A percentile compares a stretch with the other conserved stretches of the same genome.
These are phyloP conservation scores for Chrysosphaeria jannelii DNA, from an alignment of 2,329 filamentous ascomycete species.

Conservation along the genomic window DNA sequence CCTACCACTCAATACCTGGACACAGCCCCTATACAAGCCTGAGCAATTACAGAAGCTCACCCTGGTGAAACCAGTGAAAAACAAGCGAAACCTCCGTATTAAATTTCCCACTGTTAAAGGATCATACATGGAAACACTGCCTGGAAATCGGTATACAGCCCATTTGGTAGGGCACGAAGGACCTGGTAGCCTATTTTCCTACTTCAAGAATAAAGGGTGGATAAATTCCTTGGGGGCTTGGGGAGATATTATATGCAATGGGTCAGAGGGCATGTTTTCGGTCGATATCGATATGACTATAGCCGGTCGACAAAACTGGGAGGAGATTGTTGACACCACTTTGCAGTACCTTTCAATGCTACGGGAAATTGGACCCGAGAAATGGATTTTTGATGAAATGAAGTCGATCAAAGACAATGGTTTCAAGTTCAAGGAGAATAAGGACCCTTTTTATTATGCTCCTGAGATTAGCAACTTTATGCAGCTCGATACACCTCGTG, in stretches of 20 bases:
- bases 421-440: constrained; percentile 88
- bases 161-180: constrained; percentile 83
- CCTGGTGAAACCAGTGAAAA: constrained; percentile 79
- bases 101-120: constrained; percentile 33
- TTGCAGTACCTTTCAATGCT: constrained; percentile 84
- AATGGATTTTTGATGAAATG: constrained; percentile 88
- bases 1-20: constrained; percentile 28
- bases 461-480: constrained; percentile 63
- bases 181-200: constrained; percentile 69
- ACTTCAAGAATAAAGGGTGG: constrained; percentile 76
- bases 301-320: constrained; percentile 53
- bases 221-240: constrained; percentile 59
- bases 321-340: constrained; percentile 52
- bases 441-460: constrained; percentile 63
- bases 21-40: constrained; percentile 16
- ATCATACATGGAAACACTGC: too few relatives aligned
- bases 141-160: constrained; percentile 60
- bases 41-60: constrained; percentile 32
- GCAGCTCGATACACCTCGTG: constrained; percentile 67
- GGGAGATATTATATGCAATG: constrained; percentile 44
- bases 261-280: constrained; percentile 46
- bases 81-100: constrained; percentile 49
- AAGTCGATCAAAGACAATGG: constrained; percentile 74
- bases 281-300: constrained; percentile 56
- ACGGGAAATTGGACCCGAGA: constrained; percentile 45